Evolutionary conservation across 2,329 filamentous ascomycete species (phyloP).

Genomic region (Biscogniauxia mediterranea): DNA sequence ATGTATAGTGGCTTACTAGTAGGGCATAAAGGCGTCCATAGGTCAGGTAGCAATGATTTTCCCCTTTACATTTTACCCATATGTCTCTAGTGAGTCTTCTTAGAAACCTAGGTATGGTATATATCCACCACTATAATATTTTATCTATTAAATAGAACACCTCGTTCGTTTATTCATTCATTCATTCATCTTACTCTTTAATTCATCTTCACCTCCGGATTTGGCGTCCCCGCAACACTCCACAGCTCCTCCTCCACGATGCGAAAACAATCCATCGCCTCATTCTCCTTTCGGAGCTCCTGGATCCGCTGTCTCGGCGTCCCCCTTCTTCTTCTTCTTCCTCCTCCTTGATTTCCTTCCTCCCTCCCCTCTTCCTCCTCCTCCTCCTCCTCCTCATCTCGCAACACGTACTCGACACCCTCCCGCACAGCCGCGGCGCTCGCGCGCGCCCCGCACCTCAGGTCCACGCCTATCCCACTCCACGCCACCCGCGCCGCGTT

Average conservation of each 20-base stretch:
- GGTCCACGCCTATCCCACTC: conserved; percentile 35
- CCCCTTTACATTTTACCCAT: too few species aligned
- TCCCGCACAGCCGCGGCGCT: conserved; percentile 24
- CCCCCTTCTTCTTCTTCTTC: conserved; percentile 29
- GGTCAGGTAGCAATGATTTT: background rate
- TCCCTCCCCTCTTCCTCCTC: conserved; percentile 28
- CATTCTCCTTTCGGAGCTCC: conserved; percentile 29
- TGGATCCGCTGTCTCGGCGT: conserved; percentile 23
- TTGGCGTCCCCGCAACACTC: conserved; percentile 1
- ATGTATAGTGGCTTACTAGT: background rate
- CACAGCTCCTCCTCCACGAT: conserved; percentile 29
- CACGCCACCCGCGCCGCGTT: conserved; percentile 35
- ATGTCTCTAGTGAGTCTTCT: background rate
- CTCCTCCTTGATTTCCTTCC: conserved; percentile 16
- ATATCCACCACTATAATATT: background rate
- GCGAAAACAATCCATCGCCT: conserved; percentile 30
- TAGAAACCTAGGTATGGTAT: background rate
- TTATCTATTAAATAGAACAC: too few species aligned
- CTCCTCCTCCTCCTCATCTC: conserved; percentile 21
- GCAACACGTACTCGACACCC: conserved; percentile 31
- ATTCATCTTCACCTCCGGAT: background rate
- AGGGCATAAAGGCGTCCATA: background rate
- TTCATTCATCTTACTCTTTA: background rate
- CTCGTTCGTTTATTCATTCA: background rate
- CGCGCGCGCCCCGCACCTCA: conserved; percentile 27